Evolutionary conservation across 805 yeast species (phyloP), one percentile per base, ranked within the genome.

Genomic region (Saccharomycopsis malanga): DNA sequence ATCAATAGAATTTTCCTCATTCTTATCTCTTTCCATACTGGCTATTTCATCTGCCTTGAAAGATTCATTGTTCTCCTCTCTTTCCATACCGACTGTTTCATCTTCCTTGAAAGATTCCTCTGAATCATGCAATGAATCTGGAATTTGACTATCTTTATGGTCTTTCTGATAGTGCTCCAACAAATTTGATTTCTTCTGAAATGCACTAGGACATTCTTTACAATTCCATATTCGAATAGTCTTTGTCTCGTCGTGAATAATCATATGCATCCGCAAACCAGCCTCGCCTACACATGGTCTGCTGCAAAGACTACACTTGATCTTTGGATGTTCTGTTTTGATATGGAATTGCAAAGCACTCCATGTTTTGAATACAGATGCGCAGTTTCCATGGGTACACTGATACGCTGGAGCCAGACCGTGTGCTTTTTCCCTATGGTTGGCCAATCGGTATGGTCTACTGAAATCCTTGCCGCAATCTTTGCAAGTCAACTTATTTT

Each of bases 181-280:
- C 23, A 84, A 65, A 39, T 75, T 82, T 10, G 69, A 69, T 49
- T 82, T 81, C 53, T 76, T 78, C 3, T 71, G 70, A 56, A 77
- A 83, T 25, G 71, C 65, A 15, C 62, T 59, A 4, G 46, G 60
- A 61, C 89, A 82, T 44, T 67, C 66, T 1, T 63, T 60, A 63
- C 95, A 87, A 48, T 73, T 73, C 91, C 94, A 85, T 34, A 77
- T 63, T 53, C 72, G 77, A n/a, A 71, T 64, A 10, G 69, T 71
- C 15, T 69, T 67, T 2, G 58, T 56, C 4, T 72, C 77, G 54
- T 80, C 79, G 61, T 88, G 96, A 18, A 79, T 66, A 38, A 71
- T 63, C 87, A 83, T 78, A 60, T 89, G 96, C 68, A 81, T 77
- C 15, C 71, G 64, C 42, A 87, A 62, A 52, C 88, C 93, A 23